A percentile compares a stretch with the other conserved stretches of the same genome.
Conservation (phyloP, 495 filamentous ascomycete genomes). For the Talaromyces thailandensis region DNA sequence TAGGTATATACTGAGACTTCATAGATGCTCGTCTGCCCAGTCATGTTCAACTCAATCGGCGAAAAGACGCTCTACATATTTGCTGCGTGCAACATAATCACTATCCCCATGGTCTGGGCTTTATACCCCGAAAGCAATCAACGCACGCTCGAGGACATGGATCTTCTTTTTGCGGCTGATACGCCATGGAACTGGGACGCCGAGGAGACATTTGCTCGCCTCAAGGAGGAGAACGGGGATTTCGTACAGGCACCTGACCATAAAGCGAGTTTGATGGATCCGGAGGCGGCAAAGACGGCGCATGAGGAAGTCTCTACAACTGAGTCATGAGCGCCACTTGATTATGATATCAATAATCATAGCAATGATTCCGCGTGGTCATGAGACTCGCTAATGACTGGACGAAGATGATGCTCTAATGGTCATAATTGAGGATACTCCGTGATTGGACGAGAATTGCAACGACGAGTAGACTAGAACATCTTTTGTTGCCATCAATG, state of each 20-base stretch:
- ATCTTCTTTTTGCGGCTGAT: slow-evolving; percentile 52
- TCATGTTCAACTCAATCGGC: slow-evolving; percentile 52
- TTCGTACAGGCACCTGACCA: slow-evolving; percentile 32
- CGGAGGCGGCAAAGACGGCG: slow-evolving; percentile 28
- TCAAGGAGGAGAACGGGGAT: slow-evolving; percentile 46
- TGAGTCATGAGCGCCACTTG: background rate
- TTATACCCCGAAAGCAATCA: slow-evolving; percentile 61
- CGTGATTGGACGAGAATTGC: background rate
- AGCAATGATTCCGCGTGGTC: background rate
- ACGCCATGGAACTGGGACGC: slow-evolving; percentile 57
- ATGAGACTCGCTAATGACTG: background rate
- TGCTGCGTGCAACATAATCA: slow-evolving; percentile 51
- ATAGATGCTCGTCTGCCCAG: slow-evolving; percentile 50
- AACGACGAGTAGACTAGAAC: background rate
- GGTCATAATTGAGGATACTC: background rate
- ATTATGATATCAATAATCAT: background rate
- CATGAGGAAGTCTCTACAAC: background rate
- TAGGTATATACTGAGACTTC: background rate
- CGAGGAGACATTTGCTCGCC: slow-evolving; percentile 44
- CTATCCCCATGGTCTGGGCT: slow-evolving; percentile 60
- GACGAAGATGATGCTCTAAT: background rate
- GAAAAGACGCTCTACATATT: slow-evolving; percentile 64
- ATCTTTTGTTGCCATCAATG: background rate
- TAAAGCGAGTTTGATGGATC: slow-evolving; percentile 40
- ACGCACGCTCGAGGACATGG: slow-evolving; percentile 61